Percentiles rank a stretch among this genome's conserved stretches.
These are phyloP conservation scores for Pythium utonaiense DNA, from an alignment of 352 stramenopile genomes.

Conservation along the genomic window DNA sequence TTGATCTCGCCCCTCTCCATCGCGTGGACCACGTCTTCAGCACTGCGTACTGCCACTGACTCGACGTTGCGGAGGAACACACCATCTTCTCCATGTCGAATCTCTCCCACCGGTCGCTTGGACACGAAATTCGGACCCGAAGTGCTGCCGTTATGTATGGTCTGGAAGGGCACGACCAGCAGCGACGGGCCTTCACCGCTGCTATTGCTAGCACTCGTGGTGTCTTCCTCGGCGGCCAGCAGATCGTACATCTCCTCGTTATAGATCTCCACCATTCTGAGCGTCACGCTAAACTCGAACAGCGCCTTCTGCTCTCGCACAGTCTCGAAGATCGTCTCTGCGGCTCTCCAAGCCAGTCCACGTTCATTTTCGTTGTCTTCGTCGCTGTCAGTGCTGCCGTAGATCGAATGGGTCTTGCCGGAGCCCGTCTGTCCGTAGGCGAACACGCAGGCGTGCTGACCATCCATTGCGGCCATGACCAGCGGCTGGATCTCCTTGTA, in stretches of 20 bases:
- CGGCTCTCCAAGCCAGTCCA: conserved; percentile 43
- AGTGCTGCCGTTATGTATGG: background rate
- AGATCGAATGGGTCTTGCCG: conserved; percentile 41
- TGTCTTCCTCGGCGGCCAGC: conserved; percentile 20
- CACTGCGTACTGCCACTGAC: conserved; percentile 29
- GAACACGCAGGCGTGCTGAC: conserved; percentile 93
- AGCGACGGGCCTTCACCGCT: background rate
- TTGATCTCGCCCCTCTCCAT: conserved; percentile 35
- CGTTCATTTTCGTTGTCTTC: conserved; percentile 13
- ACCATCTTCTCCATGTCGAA: conserved; percentile 65
- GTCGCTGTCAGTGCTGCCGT: conserved; percentile 4
- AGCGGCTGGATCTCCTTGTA: conserved; percentile 92
- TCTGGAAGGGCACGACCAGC: conserved; percentile 26
- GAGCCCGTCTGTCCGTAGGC: conserved; percentile 88
- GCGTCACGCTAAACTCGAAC: conserved; percentile 41
- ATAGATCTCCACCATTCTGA: conserved; percentile 84
- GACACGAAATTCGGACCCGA: conserved; percentile 25
- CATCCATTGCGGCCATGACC: conserved; percentile 85
- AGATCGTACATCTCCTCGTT: conserved; percentile 86
- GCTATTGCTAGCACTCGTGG: background rate
- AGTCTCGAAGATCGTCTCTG: conserved; percentile 40
- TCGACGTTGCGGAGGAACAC: conserved; percentile 72
- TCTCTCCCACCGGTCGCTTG: conserved; percentile 40
- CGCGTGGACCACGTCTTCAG: conserved; percentile 33
- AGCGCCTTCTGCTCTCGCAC: conserved; percentile 39